Conservation (phyloP, 2,329 filamentous ascomycete genomes). For the Ophiosphaerella herpotricha region DNA sequence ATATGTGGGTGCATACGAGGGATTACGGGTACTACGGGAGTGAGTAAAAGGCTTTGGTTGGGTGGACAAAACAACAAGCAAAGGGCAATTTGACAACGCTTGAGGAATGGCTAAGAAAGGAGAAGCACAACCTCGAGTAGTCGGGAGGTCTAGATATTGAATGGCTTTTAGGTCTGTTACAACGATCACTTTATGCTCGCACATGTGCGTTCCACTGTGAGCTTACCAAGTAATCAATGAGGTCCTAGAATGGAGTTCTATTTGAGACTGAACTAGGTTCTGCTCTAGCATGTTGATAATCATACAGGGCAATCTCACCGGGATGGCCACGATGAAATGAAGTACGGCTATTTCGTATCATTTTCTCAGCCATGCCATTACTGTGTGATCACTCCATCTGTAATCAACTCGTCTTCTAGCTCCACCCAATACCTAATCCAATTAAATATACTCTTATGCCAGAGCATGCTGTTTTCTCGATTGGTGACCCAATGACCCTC, state of each 20-base stretch:
- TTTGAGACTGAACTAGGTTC: no score
- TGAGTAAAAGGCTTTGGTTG: constrained; percentile 25
- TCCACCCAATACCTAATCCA: constrained; percentile 43
- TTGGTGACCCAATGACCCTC: constrained; percentile 84
- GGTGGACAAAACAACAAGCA: constrained; percentile 32
- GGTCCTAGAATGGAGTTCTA: no score
- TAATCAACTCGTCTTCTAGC: constrained; percentile 34
- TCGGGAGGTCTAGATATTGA: not conserved
- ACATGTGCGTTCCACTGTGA: no score
- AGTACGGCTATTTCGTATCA: not conserved
- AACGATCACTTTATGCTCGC: no score
- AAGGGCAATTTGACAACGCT: constrained; percentile 29
- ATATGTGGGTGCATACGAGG: constrained; percentile 31
- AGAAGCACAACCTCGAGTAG: constrained; percentile 26
- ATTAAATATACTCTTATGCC: constrained; percentile 65
- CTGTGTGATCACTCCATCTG: constrained; percentile 39
- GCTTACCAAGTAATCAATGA: no score
- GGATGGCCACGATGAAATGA: no score
- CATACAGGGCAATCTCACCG: no score
- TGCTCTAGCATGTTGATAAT: no score
- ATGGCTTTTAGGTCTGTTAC: not conserved
- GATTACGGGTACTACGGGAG: constrained; percentile 40
- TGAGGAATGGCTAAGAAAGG: constrained; percentile 34
- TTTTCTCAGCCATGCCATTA: constrained; percentile 6
- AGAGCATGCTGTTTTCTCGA: constrained; percentile 85